Base-by-base conservation (phyloP, 441 rosid species). In the Populus hybrid region DNA sequence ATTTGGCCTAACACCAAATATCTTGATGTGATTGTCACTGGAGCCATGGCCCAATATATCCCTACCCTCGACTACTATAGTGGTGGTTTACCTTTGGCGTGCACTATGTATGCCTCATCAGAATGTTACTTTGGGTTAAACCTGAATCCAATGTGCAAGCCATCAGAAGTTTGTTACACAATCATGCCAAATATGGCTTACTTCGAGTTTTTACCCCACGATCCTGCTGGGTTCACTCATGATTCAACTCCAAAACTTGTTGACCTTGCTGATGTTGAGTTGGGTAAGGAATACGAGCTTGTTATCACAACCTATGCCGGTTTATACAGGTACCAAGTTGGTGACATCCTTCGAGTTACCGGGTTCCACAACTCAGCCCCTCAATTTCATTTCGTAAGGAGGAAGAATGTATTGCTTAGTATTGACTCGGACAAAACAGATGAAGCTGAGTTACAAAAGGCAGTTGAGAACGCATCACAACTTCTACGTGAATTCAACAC, bases 131-230 rank as follows among this genome's bases (percentile, higher is more conserved):
- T 29, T 3, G 31, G 31, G 31, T 81, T 94, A 20, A 94, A 94
- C 80, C 88, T 94, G 24, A 94, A 94, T 77, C 98, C 97, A 29
- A 89, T 94, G 94, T 80, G 91, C 80, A 84, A 88, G 68, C 97
- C 98, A 0, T 89, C 92, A 0, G 93, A 94, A 76, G 98, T 94
- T 28, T 91, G 97, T 1, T 94, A 94, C 79, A 94, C 97, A 6
- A 90, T 94, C 75, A 91, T 94, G 95, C 98, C 98, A 9, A 91
- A 90, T 90, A 94, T 94, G 98, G n/a, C n/a, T n/a, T n/a, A n/a
- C n/a, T n/a, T n/a, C n/a, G n/a, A n/a, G n/a, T n/a, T n/a, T n/a
- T n/a, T 93, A 14, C 97, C 95, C 33, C 91, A 86, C 77, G 82
- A 87, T 72, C 76, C 86, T 64, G 4, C 61, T 36, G 74, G 76